These are phyloP conservation scores for Euphrasia confusa DNA, from an alignment of 257 asterid genomes.

Conservation along the genomic window DNA sequence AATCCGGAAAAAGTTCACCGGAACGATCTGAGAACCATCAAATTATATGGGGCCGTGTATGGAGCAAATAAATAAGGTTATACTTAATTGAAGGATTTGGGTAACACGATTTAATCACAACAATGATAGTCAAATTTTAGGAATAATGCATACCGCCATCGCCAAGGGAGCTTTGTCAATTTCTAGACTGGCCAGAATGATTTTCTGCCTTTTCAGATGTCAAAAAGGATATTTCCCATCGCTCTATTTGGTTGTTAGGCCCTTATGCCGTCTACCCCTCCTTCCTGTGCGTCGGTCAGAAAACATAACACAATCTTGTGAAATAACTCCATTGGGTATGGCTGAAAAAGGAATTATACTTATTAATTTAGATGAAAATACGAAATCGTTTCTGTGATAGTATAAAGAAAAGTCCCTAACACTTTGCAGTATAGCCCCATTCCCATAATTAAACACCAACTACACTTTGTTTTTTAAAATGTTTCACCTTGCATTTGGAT, in stretches of 20 bases:
- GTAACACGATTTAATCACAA: not conserved
- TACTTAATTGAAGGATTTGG: conserved; percentile 3
- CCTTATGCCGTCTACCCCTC: conserved; percentile 62
- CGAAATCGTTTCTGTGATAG: conserved; percentile 8
- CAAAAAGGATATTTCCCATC: conserved; percentile 45
- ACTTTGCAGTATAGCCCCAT: conserved; percentile 34
- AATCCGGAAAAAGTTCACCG: no score
- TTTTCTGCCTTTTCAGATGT: conserved; percentile 46
- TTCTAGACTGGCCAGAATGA: conserved; percentile 39
- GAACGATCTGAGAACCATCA: no score
- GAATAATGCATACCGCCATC: conserved; percentile 35
- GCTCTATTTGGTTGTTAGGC: conserved; percentile 33
- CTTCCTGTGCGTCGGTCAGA: conserved; percentile 63
- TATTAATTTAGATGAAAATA: conserved; percentile 14
- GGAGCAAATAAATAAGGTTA: conserved; percentile 9
- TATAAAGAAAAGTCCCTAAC: conserved; percentile 33
- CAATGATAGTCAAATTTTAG: not conserved
- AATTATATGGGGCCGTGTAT: no score
- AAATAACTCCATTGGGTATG: conserved; percentile 41
- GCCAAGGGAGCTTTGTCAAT: conserved; percentile 38
- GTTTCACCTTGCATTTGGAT: no score
- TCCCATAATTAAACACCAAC: conserved; percentile 29
- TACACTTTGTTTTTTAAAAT: no score
- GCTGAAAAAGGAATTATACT: conserved; percentile 30
- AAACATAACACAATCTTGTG: conserved; percentile 41